Evolutionary conservation across 2,329 filamentous ascomycete genomes (phyloP).

Genomic region (Neopestalotiopsis sp.): DNA sequence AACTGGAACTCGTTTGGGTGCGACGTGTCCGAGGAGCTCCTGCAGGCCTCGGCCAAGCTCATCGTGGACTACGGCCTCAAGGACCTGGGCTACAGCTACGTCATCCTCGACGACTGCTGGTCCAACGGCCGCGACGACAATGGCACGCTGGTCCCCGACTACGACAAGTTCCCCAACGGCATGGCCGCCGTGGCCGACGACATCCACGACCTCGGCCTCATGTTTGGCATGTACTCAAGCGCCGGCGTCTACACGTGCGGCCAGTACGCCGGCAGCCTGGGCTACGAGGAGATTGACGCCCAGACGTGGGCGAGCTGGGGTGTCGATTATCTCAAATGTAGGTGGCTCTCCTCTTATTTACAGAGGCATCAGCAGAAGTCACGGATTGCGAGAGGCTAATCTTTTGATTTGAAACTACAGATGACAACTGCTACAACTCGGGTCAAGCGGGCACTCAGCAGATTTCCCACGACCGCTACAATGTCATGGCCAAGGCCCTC

Average conservation of each 20-base stretch:
- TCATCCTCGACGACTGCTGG: constrained; percentile 18
- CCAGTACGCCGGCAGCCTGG: constrained; percentile 53
- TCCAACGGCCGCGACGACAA: constrained; percentile 12
- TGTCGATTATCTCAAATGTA: constrained; percentile 55
- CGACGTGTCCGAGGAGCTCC: constrained; percentile 16
- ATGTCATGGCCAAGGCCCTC: constrained; percentile 39
- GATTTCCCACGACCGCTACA: constrained; percentile 34
- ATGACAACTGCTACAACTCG: constrained; percentile 51
- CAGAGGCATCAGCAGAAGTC: too few relatives aligned
- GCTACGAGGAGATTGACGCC: constrained; percentile 58
- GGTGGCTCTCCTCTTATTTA: background rate
- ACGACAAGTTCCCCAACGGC: constrained; percentile 40
- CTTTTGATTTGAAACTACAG: background rate
- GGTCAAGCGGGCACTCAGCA: constrained; percentile 30
- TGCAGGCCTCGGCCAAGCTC: constrained; percentile 6
- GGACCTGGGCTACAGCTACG: constrained; percentile 16
- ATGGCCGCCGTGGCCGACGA: constrained; percentile 40
- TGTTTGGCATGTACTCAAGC: constrained; percentile 45
- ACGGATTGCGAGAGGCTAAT: background rate
- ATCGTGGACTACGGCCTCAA: constrained; percentile 17
- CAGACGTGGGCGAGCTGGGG: constrained; percentile 56
- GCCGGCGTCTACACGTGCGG: constrained; percentile 55
- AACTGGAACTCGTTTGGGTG: constrained; percentile 19
- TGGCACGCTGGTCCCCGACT: constrained; percentile 5
- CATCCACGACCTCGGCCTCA: constrained; percentile 40